Percentiles rank a stretch among this genome's conserved stretches.
Evolutionary conservation across 768 basidiomycete species (phyloP).

Genomic region (Auriscalpium microsporum): DNA sequence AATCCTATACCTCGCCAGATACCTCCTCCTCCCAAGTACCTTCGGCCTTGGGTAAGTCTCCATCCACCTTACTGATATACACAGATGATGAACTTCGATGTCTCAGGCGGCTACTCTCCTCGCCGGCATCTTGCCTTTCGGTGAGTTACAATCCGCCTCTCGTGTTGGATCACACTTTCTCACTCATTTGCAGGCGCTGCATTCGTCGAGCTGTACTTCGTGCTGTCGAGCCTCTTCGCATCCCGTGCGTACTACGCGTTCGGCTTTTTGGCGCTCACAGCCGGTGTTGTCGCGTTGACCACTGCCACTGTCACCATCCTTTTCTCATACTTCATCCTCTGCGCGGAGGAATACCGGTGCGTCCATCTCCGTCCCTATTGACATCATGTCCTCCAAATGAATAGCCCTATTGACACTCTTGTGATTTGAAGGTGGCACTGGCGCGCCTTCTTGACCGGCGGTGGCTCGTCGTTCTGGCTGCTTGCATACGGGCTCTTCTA

Average conservation of each 20-base stretch:
- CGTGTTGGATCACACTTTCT: not conserved
- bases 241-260: constrained; percentile 93
- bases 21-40: constrained; percentile 78
- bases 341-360: constrained; percentile 89
- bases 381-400: constrained; percentile 1
- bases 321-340: constrained; percentile 85
- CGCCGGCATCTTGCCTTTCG: constrained; percentile 90
- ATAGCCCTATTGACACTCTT: not conserved
- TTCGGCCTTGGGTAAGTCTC: constrained; percentile 62
- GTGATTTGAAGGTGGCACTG: constrained; percentile 75
- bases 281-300: constrained; percentile 73
- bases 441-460: constrained; percentile 88
- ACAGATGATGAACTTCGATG: constrained; percentile 2
- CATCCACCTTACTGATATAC: not conserved
- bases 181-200: constrained; percentile 59
- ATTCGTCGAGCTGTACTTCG: constrained; percentile 91
- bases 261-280: constrained; percentile 87
- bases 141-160: constrained; percentile 30
- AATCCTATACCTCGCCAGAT: constrained; percentile 96
- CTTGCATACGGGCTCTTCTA: constrained; percentile 84
- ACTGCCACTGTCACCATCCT: constrained; percentile 87
- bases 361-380: constrained; percentile 10
- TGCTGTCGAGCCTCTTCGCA: constrained; percentile 86
- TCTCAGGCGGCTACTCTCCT: constrained; percentile 58
- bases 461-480: constrained; percentile 89